phyloP scores from a whole-genome alignment of 768 basidiomycete species.

The Hortiboletus campestris region DNA sequence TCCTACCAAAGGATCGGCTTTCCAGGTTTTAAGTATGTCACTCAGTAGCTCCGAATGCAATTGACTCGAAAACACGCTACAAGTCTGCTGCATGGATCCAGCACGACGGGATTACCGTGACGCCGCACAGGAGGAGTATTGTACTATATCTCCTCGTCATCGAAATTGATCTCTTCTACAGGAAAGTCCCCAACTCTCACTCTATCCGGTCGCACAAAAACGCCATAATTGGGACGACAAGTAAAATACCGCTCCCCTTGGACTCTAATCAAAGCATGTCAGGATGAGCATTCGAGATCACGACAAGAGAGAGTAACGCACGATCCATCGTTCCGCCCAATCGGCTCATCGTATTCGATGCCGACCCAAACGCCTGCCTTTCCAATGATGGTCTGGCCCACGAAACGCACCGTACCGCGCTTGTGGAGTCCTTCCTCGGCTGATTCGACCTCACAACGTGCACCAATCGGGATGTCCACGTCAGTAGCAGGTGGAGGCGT shows the following conservation, averaged over 20 bases:
- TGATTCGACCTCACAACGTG: slow-evolving; percentile 83
- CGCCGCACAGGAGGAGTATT: not conserved
- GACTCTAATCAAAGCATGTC: slow-evolving; percentile 48
- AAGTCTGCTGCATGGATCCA: not conserved
- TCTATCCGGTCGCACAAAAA: slow-evolving; percentile 83
- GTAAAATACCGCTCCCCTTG: slow-evolving; percentile 85
- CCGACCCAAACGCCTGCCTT: slow-evolving; percentile 79
- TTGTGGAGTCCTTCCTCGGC: slow-evolving; percentile 66
- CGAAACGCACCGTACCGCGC: slow-evolving; percentile 82
- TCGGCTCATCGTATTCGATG: slow-evolving; percentile 91
- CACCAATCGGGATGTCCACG: slow-evolving; percentile 59
- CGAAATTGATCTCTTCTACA: slow-evolving; percentile 72
- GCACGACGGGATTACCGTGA: not conserved
- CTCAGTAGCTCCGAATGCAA: not conserved
- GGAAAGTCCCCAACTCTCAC: slow-evolving; percentile 85
- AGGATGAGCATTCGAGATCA: not conserved
- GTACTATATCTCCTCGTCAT: slow-evolving; percentile 72
- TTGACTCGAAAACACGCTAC: not conserved
- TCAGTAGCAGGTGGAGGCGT: slow-evolving; percentile 28
- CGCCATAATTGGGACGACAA: slow-evolving; percentile 73
- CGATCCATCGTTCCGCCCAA: slow-evolving; percentile 95
- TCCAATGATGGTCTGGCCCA: slow-evolving; percentile 76
- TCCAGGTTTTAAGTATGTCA: not conserved
- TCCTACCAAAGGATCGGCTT: not conserved
- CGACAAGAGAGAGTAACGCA: slow-evolving; percentile 42